phyloP scores from a whole-genome alignment of 192 early-diverging fungal species.

The Chytriomyces sp. region DNA sequence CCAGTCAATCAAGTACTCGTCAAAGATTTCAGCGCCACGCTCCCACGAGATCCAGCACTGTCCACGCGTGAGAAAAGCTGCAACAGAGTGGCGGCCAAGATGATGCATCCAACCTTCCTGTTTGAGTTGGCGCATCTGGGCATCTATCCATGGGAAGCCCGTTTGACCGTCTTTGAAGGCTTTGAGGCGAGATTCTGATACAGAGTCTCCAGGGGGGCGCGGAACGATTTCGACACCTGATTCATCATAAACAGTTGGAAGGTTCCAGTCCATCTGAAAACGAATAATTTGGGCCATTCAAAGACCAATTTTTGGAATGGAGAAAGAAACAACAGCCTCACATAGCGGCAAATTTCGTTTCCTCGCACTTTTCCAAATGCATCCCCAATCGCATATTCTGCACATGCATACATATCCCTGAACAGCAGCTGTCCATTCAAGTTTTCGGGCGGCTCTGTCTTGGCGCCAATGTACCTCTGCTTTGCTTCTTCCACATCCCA shows the following conservation, averaged over 20 bases:
- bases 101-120: conserved; percentile 50
- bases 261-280: conserved; percentile 31
- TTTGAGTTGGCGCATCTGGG: conserved; percentile 40
- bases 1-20: conserved; percentile 38
- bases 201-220: conserved; percentile 16
- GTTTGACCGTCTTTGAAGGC: conserved; percentile 33
- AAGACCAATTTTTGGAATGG: not conserved
- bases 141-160: conserved; percentile 50
- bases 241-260: not conserved
- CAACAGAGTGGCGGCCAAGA: conserved; percentile 41
- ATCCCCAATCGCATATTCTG: conserved; percentile 19
- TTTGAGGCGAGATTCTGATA: conserved; percentile 8
- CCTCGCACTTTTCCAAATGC: conserved; percentile 6
- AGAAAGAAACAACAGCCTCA: conserved; percentile 2
- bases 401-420: conserved; percentile 18
- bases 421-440: conserved; percentile 15
- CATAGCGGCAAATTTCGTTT: conserved; percentile 28
- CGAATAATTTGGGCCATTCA: not conserved
- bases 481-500: conserved; percentile 15
- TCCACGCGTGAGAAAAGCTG: conserved; percentile 44
- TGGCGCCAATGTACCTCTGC: not conserved
- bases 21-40: conserved; percentile 43
- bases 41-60: conserved; percentile 41
- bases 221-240: not conserved
- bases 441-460: conserved; percentile 5